Evolutionary conservation across 2,329 filamentous ascomycete species (phyloP).

Genomic region (Cytospora paraplurivora): DNA sequence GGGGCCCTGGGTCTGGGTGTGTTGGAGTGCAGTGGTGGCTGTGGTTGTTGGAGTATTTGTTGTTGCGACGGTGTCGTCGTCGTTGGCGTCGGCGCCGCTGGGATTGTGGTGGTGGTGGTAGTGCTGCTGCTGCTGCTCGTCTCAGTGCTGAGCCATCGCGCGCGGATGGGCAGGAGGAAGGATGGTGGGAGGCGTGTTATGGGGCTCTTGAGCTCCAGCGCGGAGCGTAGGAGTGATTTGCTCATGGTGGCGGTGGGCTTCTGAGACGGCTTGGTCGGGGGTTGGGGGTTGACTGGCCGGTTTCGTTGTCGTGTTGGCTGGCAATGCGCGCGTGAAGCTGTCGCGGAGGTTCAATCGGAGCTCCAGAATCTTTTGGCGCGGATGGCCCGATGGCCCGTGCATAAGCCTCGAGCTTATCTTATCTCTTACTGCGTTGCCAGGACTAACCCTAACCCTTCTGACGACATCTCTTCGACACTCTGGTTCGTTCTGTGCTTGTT

Average conservation of each 20-base stretch:
- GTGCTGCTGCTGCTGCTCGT: slow-evolving; percentile 27
- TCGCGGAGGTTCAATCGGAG: neutral
- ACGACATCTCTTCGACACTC: neutral
- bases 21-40: slow-evolving; percentile 4
- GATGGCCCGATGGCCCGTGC: slow-evolving; percentile 20
- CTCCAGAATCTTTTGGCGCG: slow-evolving; percentile 17
- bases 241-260: slow-evolving; percentile 45
- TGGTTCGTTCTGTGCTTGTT: no score
- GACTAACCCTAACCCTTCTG: slow-evolving; percentile 10
- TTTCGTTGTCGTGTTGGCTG: neutral
- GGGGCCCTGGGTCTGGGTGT: slow-evolving; percentile 53
- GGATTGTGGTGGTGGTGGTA: neutral
- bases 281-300: neutral
- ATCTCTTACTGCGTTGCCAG: neutral
- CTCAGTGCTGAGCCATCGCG: slow-evolving; percentile 53
- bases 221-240: slow-evolving; percentile 63
- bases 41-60: neutral
- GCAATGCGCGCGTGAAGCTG: slow-evolving; percentile 9
- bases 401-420: no score
- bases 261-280: neutral
- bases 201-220: slow-evolving; percentile 59
- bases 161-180: slow-evolving; percentile 54
- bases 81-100: neutral
- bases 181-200: slow-evolving; percentile 49
- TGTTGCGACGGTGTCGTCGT: no score